Evolutionary conservation across 2,329 filamentous ascomycete genomes (phyloP).

Genomic region (Colletotrichum sp.): DNA sequence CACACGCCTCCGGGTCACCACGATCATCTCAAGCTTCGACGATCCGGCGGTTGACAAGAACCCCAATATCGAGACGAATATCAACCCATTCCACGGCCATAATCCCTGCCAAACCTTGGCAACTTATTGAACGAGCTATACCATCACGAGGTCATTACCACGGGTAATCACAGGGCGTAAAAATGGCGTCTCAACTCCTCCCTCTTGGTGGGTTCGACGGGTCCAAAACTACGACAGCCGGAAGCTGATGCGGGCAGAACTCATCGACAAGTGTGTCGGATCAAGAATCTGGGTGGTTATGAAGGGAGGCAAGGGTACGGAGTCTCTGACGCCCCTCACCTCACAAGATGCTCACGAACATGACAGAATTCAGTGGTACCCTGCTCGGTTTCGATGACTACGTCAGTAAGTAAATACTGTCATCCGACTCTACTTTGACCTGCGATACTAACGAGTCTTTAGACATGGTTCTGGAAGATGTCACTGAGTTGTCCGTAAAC

Average conservation of each 20-base stretch:
- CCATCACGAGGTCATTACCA: neutral
- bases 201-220: constrained; percentile 56
- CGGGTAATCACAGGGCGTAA: neutral
- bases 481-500: constrained; percentile 84
- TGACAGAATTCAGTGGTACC: constrained; percentile 89
- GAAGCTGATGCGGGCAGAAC: constrained; percentile 62
- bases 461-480: constrained; percentile 99
- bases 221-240: neutral
- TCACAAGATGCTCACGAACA: neutral
- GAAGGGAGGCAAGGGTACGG: constrained; percentile 95
- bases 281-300: constrained; percentile 99
- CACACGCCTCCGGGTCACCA: neutral
- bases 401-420: constrained; percentile 78
- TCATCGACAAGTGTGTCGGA: constrained; percentile 98
- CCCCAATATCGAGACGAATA: neutral
- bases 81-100: neutral
- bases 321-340: neutral
- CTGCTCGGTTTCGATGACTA: constrained; percentile 98
- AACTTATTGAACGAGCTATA: neutral
- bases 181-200: constrained; percentile 76
- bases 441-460: constrained; percentile 25
- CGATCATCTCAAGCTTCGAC: constrained; percentile 8
- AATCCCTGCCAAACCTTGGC: neutral
- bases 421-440: neutral
- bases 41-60: neutral